Conservation (phyloP, 1,284 basidiomycete species). For the Fomes fomentarius region DNA sequence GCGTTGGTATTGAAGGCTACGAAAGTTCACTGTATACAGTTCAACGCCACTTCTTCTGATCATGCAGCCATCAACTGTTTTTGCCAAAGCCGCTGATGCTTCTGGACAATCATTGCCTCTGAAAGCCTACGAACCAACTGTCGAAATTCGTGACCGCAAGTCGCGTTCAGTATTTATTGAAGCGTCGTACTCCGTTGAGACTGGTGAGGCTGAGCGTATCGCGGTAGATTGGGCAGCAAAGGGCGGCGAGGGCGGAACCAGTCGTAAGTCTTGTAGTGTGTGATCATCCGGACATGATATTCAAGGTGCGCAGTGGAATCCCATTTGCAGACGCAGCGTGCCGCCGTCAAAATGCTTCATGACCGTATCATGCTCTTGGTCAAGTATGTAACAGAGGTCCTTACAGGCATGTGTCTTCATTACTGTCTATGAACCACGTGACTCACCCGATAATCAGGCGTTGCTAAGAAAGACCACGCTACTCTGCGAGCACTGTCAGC, state of each 20-base stretch:
- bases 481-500: constrained; percentile 86
- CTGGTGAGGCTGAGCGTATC: constrained; percentile 97
- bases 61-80: constrained; percentile 59
- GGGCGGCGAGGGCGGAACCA: constrained; percentile 84
- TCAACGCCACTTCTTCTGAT: constrained; percentile 78
- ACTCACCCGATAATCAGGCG: constrained; percentile 3
- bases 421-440: background rate
- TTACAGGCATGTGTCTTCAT: constrained; percentile 57
- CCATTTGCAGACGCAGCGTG: constrained; percentile 88
- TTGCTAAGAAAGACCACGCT: constrained; percentile 71
- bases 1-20: constrained; percentile 4
- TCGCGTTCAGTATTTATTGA: constrained; percentile 83
- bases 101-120: constrained; percentile 79
- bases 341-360: constrained; percentile 95
- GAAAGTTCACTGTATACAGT: constrained; percentile 72
- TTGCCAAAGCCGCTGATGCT: constrained; percentile 54
- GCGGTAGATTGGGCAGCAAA: constrained; percentile 96
- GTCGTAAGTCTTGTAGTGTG: constrained; percentile 51
- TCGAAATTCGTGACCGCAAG: constrained; percentile 79
- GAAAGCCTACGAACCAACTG: constrained; percentile 87
- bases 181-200: constrained; percentile 87
- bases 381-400: constrained; percentile 78
- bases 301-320: constrained; percentile 72
- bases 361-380: constrained; percentile 86
- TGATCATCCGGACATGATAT: background rate